Percentiles rank a stretch among this genome's conserved stretches.
phyloP scores from a whole-genome alignment of 2,329 filamentous ascomycete species.

The Venturia aucupariae region DNA sequence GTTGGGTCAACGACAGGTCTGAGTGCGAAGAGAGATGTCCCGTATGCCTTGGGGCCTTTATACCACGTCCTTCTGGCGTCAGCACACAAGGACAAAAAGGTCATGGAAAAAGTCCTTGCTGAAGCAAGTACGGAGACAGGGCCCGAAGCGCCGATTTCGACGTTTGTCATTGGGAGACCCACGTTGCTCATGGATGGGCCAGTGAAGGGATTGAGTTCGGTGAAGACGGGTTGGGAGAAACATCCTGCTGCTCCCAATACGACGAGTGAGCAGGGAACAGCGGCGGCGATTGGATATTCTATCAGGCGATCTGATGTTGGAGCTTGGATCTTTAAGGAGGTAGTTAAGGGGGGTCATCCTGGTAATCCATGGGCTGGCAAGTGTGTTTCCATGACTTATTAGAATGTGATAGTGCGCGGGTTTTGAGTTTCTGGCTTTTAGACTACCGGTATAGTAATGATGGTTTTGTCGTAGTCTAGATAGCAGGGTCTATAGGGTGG shows the following conservation, averaged over 20 bases:
- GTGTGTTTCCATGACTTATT: constrained; percentile 29
- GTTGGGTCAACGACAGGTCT: constrained; percentile 33
- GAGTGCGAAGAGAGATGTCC: constrained; percentile 28
- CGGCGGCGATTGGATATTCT: constrained; percentile 30
- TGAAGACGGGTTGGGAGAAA: constrained; percentile 28
- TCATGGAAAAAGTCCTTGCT: constrained; percentile 27
- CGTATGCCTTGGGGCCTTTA: constrained; percentile 23
- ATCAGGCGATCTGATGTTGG: constrained; percentile 33
- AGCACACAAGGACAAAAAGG: constrained; percentile 33
- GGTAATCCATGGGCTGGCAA: constrained; percentile 24
- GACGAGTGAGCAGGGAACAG: constrained; percentile 19
- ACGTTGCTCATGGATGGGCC: constrained; percentile 28
- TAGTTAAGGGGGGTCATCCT: constrained; percentile 19
- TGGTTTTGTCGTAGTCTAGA: neutral
- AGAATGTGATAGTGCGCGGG: neutral
- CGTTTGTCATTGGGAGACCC: constrained; percentile 29
- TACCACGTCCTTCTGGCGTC: constrained; percentile 28
- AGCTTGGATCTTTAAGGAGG: constrained; percentile 29
- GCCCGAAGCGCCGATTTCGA: constrained; percentile 19
- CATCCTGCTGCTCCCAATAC: constrained; percentile 13
- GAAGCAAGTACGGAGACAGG: constrained; percentile 19
- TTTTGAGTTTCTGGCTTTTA: neutral
- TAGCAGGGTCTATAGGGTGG: neutral
- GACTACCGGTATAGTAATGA: neutral
- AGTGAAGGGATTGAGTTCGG: constrained; percentile 20